Evolutionary conservation across 2,329 filamentous ascomycete genomes (phyloP), one percentile per base, ranked within the genome.

Genomic region (Cytospora piceae): DNA sequence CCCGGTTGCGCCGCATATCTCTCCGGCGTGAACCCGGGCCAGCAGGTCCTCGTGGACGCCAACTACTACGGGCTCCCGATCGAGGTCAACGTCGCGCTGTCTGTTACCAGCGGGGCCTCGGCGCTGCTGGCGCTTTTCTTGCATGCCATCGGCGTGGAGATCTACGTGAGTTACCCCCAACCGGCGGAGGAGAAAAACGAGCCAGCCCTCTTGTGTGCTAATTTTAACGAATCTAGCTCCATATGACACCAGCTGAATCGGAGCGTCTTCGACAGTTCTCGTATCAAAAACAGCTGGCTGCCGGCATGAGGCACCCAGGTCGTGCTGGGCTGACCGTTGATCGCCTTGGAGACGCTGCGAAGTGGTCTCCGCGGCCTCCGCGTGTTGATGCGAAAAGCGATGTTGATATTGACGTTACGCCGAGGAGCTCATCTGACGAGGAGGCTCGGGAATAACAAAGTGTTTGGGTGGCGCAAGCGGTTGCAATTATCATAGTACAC

Each of bases 251-350:
- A 0, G 78, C 73, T 15, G 86, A 89, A 70, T 75, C 76, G 0
- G 77, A 86, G 54, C 76, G 86, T 7, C 73, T 89, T 56, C 78
- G 85, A 14, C 77, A 79, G n/a, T 78, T 88, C 1, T 85, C 82
- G 7, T 87, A 85, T 69, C 80, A 85, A 71, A 77, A 81, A 53
- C 85, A 89, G 69, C 68, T 86, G 8, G 83, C 84, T 67, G 80
- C 82, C 6, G 85, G 85, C 0, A 79, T 83, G 73, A 77, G 72
- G 53, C 76, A 79, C n/a, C 80, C 85, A 0, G 83, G 82, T 0
- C 77, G 77, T 27, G 77, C 79, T 3, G 83, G 82, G 1, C 70
- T 82, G 51, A 82, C 80, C 2, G 76, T 71, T 4, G 80, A 83
- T 69, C 73, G 75, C 4, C 71, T 78, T 31, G 79, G 78, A 2